Conservation (phyloP, 164 flowering plant genomes). For the Liriodendron chinense region DNA sequence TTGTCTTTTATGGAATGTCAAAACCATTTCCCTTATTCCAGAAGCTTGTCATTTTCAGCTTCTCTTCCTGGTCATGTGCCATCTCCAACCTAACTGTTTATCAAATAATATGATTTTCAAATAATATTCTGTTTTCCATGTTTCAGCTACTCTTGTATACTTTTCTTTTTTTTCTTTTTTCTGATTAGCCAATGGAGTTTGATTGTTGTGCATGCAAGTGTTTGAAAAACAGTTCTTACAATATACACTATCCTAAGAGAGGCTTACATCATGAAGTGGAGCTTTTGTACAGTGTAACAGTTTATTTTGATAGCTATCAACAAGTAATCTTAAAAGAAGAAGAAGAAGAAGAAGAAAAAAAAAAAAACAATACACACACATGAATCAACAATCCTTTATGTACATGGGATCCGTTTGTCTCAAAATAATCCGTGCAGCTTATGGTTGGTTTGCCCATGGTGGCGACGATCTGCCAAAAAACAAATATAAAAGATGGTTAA, state of each 20-base stretch:
- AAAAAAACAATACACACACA: neutral
- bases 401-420: neutral
- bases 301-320: neutral
- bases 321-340: neutral
- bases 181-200: neutral
- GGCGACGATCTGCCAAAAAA: conserved; percentile 18
- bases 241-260: neutral
- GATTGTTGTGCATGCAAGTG: neutral
- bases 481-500: neutral
- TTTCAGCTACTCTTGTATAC: neutral
- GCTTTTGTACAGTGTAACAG: neutral
- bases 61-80: neutral
- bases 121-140: conserved; percentile 14
- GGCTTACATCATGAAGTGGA: conserved; percentile 3
- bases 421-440: neutral
- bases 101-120: conserved; percentile 8
- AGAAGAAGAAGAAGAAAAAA: neutral
- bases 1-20: neutral
- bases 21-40: neutral
- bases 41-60: neutral
- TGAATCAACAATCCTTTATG: conserved; percentile 5
- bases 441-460: conserved; percentile 15
- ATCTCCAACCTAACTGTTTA: conserved; percentile 16
- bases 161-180: neutral
- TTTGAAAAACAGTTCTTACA: neutral